Conservation (phyloP, 176 grass and related monocot genomes). For the Calamus simplicifolius region DNA sequence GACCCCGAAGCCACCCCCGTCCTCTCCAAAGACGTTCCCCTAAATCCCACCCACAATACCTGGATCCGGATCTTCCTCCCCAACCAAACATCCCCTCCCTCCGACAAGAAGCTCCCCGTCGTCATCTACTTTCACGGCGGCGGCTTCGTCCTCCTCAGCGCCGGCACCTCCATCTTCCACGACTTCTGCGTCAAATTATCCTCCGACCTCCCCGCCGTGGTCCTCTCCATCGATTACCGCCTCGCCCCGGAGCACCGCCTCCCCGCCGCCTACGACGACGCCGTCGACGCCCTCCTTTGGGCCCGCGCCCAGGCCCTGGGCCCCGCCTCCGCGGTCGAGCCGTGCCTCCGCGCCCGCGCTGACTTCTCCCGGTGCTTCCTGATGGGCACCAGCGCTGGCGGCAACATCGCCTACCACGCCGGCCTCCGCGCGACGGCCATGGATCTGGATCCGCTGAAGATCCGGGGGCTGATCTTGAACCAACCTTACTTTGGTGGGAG, state of each 20-base stretch:
- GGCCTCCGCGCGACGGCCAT: conserved; percentile 41
- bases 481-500: conserved; percentile 66
- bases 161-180: conserved; percentile 54
- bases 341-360: conserved; percentile 2
- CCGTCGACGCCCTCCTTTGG: conserved; percentile 57
- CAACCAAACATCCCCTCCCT: background rate
- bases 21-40: conserved; percentile 58
- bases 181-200: conserved; percentile 36
- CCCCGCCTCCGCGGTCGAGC: conserved; percentile 1
- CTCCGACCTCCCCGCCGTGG: conserved; percentile 33
- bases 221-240: conserved; percentile 78
- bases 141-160: conserved; percentile 67
- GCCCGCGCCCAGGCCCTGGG: conserved; percentile 1
- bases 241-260: conserved; percentile 86
- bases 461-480: conserved; percentile 48
- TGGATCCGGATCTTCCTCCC: conserved; percentile 73
- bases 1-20: conserved; percentile 20
- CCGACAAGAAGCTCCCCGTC: conserved; percentile 25
- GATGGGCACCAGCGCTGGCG: conserved; percentile 73
- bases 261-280: conserved; percentile 72
- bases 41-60: conserved; percentile 41
- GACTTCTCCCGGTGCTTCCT: conserved; percentile 52
- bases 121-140: conserved; percentile 73
- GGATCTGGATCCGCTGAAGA: conserved; percentile 27
- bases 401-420: conserved; percentile 60